Conservation (phyloP, 306 rosid genomes). For the Dryas octopetala region DNA sequence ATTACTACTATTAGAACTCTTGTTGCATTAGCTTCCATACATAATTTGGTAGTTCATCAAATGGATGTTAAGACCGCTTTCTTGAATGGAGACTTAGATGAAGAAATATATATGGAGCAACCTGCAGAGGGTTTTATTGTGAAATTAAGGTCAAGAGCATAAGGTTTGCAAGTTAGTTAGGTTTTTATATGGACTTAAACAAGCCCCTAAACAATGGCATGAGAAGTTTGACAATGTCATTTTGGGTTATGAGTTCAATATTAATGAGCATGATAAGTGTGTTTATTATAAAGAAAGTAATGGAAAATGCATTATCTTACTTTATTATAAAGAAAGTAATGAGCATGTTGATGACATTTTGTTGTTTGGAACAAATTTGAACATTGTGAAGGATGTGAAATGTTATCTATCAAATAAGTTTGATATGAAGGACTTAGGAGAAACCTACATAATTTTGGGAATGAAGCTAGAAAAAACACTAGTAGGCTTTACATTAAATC, state of each 20-base stretch:
- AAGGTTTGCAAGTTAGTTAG: not conserved
- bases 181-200: not conserved
- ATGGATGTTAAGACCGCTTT: not conserved
- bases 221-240: constrained; percentile 6
- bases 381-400: not conserved
- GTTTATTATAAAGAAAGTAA: not conserved
- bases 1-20: not conserved
- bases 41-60: constrained; percentile 1
- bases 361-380: not conserved
- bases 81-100: not conserved
- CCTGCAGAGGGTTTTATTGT: not conserved
- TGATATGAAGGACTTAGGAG: not conserved
- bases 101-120: constrained; percentile 1
- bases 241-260: not conserved
- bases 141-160: not conserved
- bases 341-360: not conserved
- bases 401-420: not conserved
- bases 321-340: not conserved
- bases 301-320: not conserved
- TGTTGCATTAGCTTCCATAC: not conserved
- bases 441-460: not conserved
- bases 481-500: not conserved
- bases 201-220: not conserved
- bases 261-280: constrained; percentile 8
- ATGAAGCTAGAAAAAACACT: not conserved